Evolutionary conservation across 768 basidiomycete species (phyloP).

Genomic region (Multifurca ochricompacta): DNA sequence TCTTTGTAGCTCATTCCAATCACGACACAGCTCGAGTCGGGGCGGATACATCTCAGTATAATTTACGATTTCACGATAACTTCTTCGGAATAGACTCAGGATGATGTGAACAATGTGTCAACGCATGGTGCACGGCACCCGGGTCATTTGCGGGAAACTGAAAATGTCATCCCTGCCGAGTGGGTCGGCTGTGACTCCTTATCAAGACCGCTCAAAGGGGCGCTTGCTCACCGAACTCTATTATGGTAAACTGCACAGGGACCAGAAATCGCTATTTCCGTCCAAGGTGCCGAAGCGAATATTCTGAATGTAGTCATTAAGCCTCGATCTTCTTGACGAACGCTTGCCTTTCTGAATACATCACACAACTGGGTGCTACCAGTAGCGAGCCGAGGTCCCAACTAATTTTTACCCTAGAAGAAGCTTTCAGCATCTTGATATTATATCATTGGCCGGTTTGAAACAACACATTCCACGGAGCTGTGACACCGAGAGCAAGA

Average conservation of each 20-base stretch:
- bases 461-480: background rate
- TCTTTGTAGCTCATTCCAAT: conserved; percentile 64
- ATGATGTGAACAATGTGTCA: conserved; percentile 3
- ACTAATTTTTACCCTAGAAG: background rate
- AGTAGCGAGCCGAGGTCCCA: background rate
- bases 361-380: background rate
- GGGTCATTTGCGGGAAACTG: no score
- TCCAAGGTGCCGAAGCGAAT: background rate
- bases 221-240: no score
- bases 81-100: background rate
- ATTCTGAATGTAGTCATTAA: background rate
- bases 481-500: no score
- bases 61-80: background rate
- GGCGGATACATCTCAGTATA: conserved; percentile 70
- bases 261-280: no score
- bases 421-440: no score
- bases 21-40: conserved; percentile 52
- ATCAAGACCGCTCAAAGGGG: background rate
- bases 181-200: no score
- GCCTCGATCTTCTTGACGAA: no score
- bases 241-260: no score
- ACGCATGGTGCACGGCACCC: background rate
- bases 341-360: background rate
- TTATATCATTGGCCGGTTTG: background rate
- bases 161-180: no score